Base-by-base conservation (phyloP, 495 filamentous ascomycete genomes). In the Aspergillus homomorphus region DNA sequence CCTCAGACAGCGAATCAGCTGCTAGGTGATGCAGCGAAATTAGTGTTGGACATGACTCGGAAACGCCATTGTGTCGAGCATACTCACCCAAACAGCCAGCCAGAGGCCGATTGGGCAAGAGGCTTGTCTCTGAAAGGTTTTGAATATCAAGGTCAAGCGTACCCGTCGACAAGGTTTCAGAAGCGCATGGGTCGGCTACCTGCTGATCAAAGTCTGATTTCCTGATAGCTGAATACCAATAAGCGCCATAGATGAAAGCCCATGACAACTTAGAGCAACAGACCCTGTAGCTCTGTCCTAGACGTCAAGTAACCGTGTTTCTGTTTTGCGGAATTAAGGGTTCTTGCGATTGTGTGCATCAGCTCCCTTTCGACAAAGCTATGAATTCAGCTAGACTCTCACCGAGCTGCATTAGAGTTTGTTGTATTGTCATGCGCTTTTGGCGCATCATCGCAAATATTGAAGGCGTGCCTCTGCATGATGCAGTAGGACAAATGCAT, bases 41-140 rank as follows among this genome's bases (percentile, higher is more conserved):
- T 28, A 16, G n/a, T 10, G n/a, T 51, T 12, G 18, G 2, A 28
- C 28, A 51, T 51, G 23, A 51, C 6, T 14, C n/a, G 23, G 1
- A 16, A 30, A 28, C 48, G 28, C 48, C 48, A 51, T 51, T 51
- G 48, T 18, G 48, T 51, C 48, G 28, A 22, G 7, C 8, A n/a
- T 24, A 30, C 26, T 28, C 48, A 24, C 1, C 12, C 19, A 30
- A 0, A n/a, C 30, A 30, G 33, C 33, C 33, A 38, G 15, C 4
- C 33, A 14, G 33, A 38, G 4, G 33, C 8, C 10, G 4, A 38
- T 38, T 38, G 33, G 33, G 2, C 33, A 14, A 12, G 33, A 38
- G 7, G 33, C 10, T 38, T 38, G 33, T 9, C 33, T 38, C 12
- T 38, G 2, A 10, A 10, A 38, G 4, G 15, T 6, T 38, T 5